A percentile compares a stretch with the other conserved stretches of the same genome.
phyloP scores from a whole-genome alignment of 352 stramenopile species.

The Pythium chondricola region DNA sequence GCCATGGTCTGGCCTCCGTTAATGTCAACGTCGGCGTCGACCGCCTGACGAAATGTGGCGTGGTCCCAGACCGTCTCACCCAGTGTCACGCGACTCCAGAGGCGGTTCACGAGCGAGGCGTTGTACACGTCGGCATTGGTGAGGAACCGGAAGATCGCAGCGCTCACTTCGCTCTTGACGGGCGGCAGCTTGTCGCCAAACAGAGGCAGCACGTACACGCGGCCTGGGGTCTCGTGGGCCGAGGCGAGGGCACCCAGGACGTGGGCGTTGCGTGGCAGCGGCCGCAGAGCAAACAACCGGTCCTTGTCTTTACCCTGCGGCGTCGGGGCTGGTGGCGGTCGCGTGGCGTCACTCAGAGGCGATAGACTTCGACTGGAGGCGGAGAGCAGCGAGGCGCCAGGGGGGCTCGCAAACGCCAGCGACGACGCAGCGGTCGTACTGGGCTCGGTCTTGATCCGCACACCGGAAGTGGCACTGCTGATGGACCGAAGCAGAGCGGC shows the following conservation, averaged over 20 bases:
- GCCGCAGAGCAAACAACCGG: no score
- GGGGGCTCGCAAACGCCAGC: no score
- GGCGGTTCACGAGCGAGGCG: slow-evolving; percentile 71
- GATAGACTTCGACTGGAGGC: slow-evolving; percentile 22
- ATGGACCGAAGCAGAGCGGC: slow-evolving; percentile 17
- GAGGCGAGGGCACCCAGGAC: slow-evolving; percentile 11
- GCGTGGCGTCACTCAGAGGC: slow-evolving; percentile 19
- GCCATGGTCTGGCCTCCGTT: no score
- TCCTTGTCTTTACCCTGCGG: slow-evolving; percentile 1
- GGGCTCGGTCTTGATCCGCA: slow-evolving; percentile 16
- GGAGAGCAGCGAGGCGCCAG: no score
- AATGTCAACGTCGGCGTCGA: slow-evolving; percentile 10
- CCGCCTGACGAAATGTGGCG: slow-evolving; percentile 44
- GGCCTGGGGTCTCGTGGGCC: slow-evolving; percentile 10
- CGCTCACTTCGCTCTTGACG: slow-evolving; percentile 50
- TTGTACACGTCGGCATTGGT: slow-evolving; percentile 78
- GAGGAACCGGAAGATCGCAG: slow-evolving; percentile 64
- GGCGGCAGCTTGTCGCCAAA: slow-evolving; percentile 60
- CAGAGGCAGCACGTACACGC: slow-evolving; percentile 63
- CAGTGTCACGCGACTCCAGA: slow-evolving; percentile 78
- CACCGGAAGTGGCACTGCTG: neutral
- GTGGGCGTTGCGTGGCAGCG: slow-evolving; percentile 11
- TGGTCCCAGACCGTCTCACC: slow-evolving; percentile 74
- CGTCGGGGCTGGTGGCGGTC: slow-evolving; percentile 7
- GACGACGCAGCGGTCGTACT: no score